phyloP scores from a whole-genome alignment of 2,329 filamentous ascomycete genomes.

The Nigrospora oryzae region DNA sequence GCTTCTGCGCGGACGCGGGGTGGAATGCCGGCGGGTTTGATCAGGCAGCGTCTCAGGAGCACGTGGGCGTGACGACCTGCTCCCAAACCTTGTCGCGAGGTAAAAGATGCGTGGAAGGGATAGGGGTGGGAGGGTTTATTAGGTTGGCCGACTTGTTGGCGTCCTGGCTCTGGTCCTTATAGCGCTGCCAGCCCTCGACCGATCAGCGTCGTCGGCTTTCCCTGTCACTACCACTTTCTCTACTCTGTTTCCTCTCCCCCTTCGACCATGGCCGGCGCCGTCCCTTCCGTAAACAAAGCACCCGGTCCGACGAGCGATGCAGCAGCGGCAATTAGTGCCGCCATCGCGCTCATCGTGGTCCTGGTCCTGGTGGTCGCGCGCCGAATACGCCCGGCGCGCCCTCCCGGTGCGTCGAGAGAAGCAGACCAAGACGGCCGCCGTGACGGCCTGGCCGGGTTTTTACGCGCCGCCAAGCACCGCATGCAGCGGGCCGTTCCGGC shows the following conservation, averaged over 20 bases:
- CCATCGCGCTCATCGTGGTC: neutral
- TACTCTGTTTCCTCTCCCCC: too few relatives aligned
- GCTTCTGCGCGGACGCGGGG: too few relatives aligned
- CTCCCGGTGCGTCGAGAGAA: neutral
- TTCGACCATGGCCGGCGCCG: too few relatives aligned
- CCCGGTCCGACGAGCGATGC: neutral
- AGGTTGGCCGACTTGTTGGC: neutral
- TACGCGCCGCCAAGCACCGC: neutral
- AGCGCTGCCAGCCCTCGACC: neutral
- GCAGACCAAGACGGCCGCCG: neutral
- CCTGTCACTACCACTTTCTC: neutral
- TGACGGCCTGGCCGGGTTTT: neutral
- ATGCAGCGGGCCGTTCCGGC: too few relatives aligned
- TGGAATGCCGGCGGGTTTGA: too few relatives aligned
- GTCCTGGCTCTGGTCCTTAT: too few relatives aligned
- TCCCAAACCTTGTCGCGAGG: too few relatives aligned
- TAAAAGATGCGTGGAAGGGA: too few relatives aligned
- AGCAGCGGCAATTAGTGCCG: neutral
- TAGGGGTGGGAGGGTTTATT: too few relatives aligned
- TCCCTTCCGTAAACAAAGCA: too few relatives aligned
- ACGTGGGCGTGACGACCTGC: too few relatives aligned
- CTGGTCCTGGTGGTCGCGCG: neutral
- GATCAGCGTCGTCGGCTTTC: neutral
- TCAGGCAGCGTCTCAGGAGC: too few relatives aligned
- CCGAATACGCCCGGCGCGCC: neutral